Evolutionary conservation across 768 basidiomycete genomes (phyloP), one percentile per base, ranked within the genome.

Genomic region (Leccinum obscurum): DNA sequence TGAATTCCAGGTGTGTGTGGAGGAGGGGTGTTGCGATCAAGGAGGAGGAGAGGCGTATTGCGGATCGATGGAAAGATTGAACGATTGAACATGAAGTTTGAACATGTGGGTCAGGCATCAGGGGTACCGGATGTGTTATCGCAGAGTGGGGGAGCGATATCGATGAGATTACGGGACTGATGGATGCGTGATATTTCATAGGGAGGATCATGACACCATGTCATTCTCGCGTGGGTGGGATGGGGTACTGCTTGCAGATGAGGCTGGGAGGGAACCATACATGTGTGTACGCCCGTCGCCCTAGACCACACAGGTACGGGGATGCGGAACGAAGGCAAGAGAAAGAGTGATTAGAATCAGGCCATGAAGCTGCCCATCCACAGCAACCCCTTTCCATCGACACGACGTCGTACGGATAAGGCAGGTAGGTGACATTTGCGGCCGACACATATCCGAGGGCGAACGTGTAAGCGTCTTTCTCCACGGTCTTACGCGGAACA

Each of bases 301-400:
- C 69, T 69, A 54, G 26, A 54, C 67, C 69, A 50, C 55, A 68
- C 57, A 50, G 60, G 57, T 32, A 17, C 22, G 51, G 64, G 17
- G 37, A 51, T 56, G 55, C 56, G 20, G 51, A 32, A 55, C 46
- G 52, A 52, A 26, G 41, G 67, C 62, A 64, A 55, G 66, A 60
- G 55, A 61, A 61, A 44, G 10, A 44, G 41, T n/a, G 41, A 44
- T n/a, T 44, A 44, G 41, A 44, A 44, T 44, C 10, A 44, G 41
- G 41, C 59, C 46, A 65, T 66, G 60, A 53, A 61, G 59, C 52
- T 59, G 20, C 46, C 41, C 52, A 3, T 24, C 34, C 60, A 70
- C 68, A 67, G 55, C 56, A 63, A 59, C 59, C 68, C 61, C 58
- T 68, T 67, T 68, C 57, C 44, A 60, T 52, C 22, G 61, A 63